Conservation (phyloP, 2,329 filamentous ascomycete genomes). For the Arthrobotrys megalospora region DNA sequence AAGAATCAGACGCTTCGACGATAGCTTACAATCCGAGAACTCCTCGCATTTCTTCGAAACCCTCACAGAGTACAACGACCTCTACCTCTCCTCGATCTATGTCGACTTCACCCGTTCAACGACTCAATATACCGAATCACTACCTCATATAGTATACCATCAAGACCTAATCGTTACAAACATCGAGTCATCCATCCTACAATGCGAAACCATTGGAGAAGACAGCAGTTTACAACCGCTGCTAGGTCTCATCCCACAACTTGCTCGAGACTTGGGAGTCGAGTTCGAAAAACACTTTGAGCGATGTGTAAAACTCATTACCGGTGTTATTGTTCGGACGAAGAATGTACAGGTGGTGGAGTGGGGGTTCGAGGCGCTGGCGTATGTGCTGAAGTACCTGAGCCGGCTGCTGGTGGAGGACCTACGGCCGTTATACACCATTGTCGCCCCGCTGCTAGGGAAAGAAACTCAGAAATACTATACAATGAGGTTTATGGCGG, state of each 20-base stretch:
- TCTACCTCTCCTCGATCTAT: constrained; percentile 89
- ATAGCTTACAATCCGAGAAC: constrained; percentile 81
- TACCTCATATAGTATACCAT: constrained; percentile 92
- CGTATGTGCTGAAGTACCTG: constrained; percentile 97
- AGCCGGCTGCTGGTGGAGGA: constrained; percentile 89
- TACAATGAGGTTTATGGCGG: constrained; percentile 91
- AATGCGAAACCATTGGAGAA: constrained; percentile 84
- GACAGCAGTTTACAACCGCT: constrained; percentile 86
- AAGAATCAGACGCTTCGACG: constrained; percentile 86
- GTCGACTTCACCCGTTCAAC: constrained; percentile 82
- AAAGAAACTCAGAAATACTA: constrained; percentile 86
- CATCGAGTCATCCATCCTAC: constrained; percentile 72
- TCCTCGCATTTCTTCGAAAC: constrained; percentile 90
- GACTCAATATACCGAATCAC: constrained; percentile 84
- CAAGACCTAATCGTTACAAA: constrained; percentile 84
- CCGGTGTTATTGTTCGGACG: constrained; percentile 82
- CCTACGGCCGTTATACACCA: constrained; percentile 81
- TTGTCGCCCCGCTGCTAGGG: constrained; percentile 87
- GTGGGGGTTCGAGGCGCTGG: constrained; percentile 94
- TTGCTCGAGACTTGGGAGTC: constrained; percentile 91
- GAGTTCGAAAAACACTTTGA: constrained; percentile 92
- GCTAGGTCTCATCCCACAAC: constrained; percentile 87
- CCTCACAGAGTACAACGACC: constrained; percentile 88
- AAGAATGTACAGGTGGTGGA: constrained; percentile 91
- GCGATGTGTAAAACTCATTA: constrained; percentile 80